Base-by-base conservation (phyloP, 2,329 filamentous ascomycete species). In the Ceratocystis cubensis region DNA sequence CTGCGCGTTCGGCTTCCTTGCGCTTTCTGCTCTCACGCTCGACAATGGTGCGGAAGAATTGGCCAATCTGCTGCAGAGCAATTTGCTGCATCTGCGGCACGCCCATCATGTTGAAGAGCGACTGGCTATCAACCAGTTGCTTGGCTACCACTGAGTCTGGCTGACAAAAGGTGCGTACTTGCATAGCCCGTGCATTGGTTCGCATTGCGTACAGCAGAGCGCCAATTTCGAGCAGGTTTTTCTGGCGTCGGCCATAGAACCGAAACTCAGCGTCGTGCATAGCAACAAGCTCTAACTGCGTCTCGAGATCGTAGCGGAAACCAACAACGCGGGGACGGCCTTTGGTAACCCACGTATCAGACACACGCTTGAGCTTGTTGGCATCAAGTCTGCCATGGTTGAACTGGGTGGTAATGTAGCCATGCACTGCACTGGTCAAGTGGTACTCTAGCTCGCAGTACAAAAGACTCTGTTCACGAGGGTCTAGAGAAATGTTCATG, bases 231-330 rank as follows among this genome's bases (percentile, higher is more conserved):
- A 75, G 70, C 0, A 74, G 72, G 61, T 78, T 75, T 30, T 75
- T 75, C 65, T 81, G 77, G 8, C 76, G 74, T 1, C 76, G 76
- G 41, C 81, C 81, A 70, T 81, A 80, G 73, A 85, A 85, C 44
- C 77, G 78, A 70, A 85, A 85, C 25, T 80, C 77, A 8, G 78
- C 72, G 33, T 78, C 71, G 69, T 85, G 82, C 7, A 80, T 71
- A 17, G 73, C 71, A 25, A 84, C 72, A 10, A 85, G 77, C 10
- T 83, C 80, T n/a, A 85, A 71, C 73, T 85, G 83, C 0, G 82
- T 84, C 74, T 84, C 82, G 1, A 84, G 72, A 68, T 85, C 82
- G 72, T 82, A 85, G 20, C 81, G 80, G 72, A 84, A 85, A 13
- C 80, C 80, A 25, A 82, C 73, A 7, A 85, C 82, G 66, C 76